These are phyloP conservation scores for Cyathus striatus DNA, from an alignment of 768 basidiomycete genomes.

Conservation along the genomic window DNA sequence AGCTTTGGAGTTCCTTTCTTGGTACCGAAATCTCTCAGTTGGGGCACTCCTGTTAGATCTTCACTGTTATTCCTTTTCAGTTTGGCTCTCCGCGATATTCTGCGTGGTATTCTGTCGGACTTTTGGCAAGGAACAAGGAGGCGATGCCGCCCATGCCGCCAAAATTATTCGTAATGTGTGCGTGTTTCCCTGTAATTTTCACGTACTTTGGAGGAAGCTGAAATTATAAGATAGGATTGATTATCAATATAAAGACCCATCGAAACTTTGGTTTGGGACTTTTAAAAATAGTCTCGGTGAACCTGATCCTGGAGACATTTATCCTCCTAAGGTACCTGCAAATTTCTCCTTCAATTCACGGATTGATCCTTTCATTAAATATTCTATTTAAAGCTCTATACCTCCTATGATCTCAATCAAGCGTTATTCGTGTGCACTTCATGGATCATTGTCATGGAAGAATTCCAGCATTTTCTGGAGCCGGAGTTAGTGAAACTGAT, in stretches of 20 bases:
- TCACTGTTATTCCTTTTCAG: too few species aligned
- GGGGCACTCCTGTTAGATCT: too few species aligned
- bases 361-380: too few species aligned
- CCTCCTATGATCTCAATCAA: slow-evolving; percentile 19
- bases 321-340: slow-evolving; percentile 10
- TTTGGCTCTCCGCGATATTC: slow-evolving; percentile 23
- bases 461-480: slow-evolving; percentile 20
- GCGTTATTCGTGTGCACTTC: slow-evolving; percentile 23
- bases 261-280: slow-evolving; percentile 21
- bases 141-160: slow-evolving; percentile 15
- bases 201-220: too few species aligned
- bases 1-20: too few species aligned
- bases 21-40: too few species aligned
- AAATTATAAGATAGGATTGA: background rate
- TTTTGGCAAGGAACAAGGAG: slow-evolving; percentile 19
- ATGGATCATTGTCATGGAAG: slow-evolving; percentile 23
- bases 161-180: slow-evolving; percentile 17
- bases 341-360: too few species aligned
- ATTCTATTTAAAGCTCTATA: too few species aligned
- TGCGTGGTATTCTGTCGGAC: slow-evolving; percentile 23
- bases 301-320: slow-evolving; percentile 10
- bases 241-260: slow-evolving; percentile 18
- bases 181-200: background rate
- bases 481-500: slow-evolving; percentile 16
- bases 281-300: slow-evolving; percentile 11